Conservation (phyloP, 257 asterid species). For the Solanum virginianum region DNA sequence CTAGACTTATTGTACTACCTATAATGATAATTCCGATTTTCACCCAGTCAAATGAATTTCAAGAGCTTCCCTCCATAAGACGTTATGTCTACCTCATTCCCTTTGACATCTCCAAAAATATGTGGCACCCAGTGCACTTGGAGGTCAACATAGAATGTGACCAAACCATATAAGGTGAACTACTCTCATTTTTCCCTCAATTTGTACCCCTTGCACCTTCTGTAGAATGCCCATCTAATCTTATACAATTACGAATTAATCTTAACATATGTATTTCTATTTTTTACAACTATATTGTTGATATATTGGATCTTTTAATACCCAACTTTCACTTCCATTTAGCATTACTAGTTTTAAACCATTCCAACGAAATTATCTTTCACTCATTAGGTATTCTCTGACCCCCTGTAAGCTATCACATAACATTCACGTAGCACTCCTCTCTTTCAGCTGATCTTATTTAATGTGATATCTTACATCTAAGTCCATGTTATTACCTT, state of each 20-base stretch:
- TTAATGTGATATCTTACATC: not conserved
- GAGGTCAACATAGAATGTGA: not conserved
- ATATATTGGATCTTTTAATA: not conserved
- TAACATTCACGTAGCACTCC: not conserved
- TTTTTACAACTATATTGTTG: not conserved
- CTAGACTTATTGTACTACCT: not conserved
- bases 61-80: not conserved
- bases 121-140: not conserved
- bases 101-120: not conserved
- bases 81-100: not conserved
- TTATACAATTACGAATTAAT: not conserved
- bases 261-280: not conserved
- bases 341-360: not conserved
- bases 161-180: not conserved
- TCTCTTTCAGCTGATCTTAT: not conserved
- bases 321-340: not conserved
- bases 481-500: not conserved
- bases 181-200: not conserved
- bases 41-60: not conserved
- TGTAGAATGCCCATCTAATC: not conserved
- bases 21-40: not conserved
- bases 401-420: not conserved
- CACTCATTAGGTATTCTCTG: not conserved
- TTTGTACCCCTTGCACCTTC: not conserved
- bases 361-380: not conserved